Evolutionary conservation across 1,284 basidiomycete species (phyloP).

Genomic region (Vanrija humicola): DNA sequence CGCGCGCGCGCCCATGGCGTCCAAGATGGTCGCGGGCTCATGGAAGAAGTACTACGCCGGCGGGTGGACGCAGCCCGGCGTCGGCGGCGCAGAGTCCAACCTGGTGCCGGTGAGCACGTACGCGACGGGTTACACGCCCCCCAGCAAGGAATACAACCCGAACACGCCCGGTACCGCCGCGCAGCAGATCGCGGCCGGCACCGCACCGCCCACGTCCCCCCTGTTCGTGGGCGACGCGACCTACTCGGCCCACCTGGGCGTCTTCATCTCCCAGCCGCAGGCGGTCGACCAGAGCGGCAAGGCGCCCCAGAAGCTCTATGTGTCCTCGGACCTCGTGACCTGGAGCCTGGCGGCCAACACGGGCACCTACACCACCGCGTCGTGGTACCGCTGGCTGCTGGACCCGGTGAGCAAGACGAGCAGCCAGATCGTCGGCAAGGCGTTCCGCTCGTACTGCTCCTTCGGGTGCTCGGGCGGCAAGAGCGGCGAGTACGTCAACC

Average conservation of each 20-base stretch:
- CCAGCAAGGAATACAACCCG: slow-evolving; percentile 6
- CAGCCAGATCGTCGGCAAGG: slow-evolving; percentile 2
- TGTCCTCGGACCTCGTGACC: slow-evolving; percentile 3
- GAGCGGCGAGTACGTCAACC: slow-evolving; percentile 10
- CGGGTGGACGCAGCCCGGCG: slow-evolving; percentile 7
- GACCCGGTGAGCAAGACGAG: slow-evolving; percentile 1
- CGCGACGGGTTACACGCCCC: neutral
- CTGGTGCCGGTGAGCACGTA: slow-evolving; percentile 4
- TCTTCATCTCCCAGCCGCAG: slow-evolving; percentile 13
- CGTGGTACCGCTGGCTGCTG: slow-evolving; percentile 14
- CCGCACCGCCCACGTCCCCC: slow-evolving; percentile 1
- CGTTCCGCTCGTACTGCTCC: slow-evolving; percentile 13
- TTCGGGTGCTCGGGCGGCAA: slow-evolving; percentile 9
- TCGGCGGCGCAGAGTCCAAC: slow-evolving; percentile 9
- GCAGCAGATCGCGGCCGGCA: slow-evolving; percentile 1
- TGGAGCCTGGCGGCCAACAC: slow-evolving; percentile 12
- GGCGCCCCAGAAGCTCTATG: slow-evolving; percentile 9
- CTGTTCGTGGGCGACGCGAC: slow-evolving; percentile 16
- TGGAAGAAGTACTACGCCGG: slow-evolving; percentile 14
- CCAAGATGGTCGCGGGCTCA: slow-evolving; percentile 5
- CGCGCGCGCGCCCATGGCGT: slow-evolving; percentile 7
- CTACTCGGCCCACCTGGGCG: slow-evolving; percentile 12
- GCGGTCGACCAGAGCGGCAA: slow-evolving; percentile 6
- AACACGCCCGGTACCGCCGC: neutral
- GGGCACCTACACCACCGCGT: slow-evolving; percentile 9